Evolutionary conservation across 371 early-diverging fungal genomes (phyloP), one percentile per base, ranked within the genome.

Genomic region (Mortierella polycephala): DNA sequence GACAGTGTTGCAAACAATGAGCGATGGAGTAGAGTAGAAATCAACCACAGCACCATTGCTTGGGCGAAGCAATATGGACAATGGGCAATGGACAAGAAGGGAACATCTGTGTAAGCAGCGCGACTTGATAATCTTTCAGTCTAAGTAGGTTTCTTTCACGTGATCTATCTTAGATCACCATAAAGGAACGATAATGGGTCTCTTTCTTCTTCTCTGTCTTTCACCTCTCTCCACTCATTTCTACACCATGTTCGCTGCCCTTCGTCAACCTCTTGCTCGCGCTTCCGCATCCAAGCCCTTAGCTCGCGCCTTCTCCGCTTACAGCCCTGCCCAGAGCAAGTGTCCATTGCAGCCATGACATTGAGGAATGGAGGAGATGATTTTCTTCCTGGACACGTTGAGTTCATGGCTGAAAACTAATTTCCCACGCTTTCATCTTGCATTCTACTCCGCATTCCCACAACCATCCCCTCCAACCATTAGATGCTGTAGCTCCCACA

Each of bases 401-500:
- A 37, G 9, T 44, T 18, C 14, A 37, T 37, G 44, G 49, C 12
- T 13, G 21, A 45, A 52, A 46, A 55, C 72, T 71, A 71, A 67
- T 59, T 74, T 69, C 66, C 66, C 75, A 65, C 62, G 75, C 75
- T 62, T 52, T 41, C 18, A 18, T 16, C 18, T 16, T 20, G 0
- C n/a, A 55, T 46, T 47, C 39, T 50, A n/a, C 59, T 30, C 44
- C 10, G 30, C 13, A 20, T 45, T 18, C 16, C 18, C 44, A 2
- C 46, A 42, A 39, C 14, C 30, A 7, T 16, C 53, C 10, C 41
- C 20, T 42, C 16, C 55, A 53, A 30, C 51, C 42, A 54, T 50
- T 57, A 76, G 86, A 83, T 53, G 83, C 76, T 56, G 69, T 74
- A 50, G 81, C 80, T 41, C 77, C 76, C 20, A 51, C 82, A 44